Base-by-base conservation (phyloP, 2,329 filamentous ascomycete genomes). In the Fusarium humuli region DNA sequence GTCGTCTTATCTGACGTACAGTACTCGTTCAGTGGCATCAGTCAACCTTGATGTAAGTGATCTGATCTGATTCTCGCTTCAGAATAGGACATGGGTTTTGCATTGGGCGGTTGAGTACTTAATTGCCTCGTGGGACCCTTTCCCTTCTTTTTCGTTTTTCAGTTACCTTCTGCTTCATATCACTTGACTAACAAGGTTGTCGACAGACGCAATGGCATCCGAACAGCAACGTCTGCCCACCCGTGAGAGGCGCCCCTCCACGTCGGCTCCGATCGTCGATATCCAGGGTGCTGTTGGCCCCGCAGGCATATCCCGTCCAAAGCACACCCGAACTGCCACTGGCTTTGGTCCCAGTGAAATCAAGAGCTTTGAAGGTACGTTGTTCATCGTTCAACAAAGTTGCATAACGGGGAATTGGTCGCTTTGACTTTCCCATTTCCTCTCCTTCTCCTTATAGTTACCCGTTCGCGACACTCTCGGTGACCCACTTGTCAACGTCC, bases 311-410 rank as follows among this genome's bases (percentile, higher is more conserved):
- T 89, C 88, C 27, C 88, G 96, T 66, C 96, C 96, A 47, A 99
- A 98, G 84, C 96, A 99, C 84, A 98, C 94, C 86, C 90, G 96
- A 73, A 98, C 95, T n/a, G 92, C 93, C 72, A 99, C 96, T 12
- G 96, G 96, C 11, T 96, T 98, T 78, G 94, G 94, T 34, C 88
- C 94, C 29, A 85, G 88, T 37, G 96, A 99, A 79, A 98, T 98
- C 85, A 98, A 97, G 85, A 91, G 83, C 76, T 93, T 98, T 50
- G 94, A 98, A 84, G 94, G 94, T 84, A 90, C 83, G 83, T 71
- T 32, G 20, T 48, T 37, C 18, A 29, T 25, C 13, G 25, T 18
- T 30, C 12, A 34, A 23, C 18, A 13, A 40, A n/a, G 30, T 37
- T 22, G 22, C 8, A 27, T 20, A 7, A 13, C 18, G 3, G 8